phyloP scores from a whole-genome alignment of 352 stramenopile species.

The Globisporangium mamillatum region DNA sequence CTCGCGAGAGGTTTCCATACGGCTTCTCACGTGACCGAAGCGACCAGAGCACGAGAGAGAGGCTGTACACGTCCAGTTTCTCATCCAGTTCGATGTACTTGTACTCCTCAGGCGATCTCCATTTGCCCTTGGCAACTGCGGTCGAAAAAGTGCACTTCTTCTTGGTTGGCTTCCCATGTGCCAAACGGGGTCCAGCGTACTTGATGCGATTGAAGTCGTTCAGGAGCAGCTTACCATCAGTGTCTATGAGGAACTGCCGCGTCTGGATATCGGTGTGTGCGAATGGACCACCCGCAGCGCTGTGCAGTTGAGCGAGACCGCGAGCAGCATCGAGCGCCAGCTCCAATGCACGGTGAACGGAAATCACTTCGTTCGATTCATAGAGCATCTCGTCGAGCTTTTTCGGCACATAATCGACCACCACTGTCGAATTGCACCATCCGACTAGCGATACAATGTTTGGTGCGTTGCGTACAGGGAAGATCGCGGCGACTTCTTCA shows the following conservation, averaged over 20 bases:
- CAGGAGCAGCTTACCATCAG: conserved; percentile 46
- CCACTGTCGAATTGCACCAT: conserved; percentile 74
- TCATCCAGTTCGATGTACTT: conserved; percentile 38
- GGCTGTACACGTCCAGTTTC: conserved; percentile 67
- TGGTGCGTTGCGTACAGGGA: conserved; percentile 58
- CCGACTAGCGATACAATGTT: conserved; percentile 73
- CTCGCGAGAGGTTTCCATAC: conserved; percentile 34
- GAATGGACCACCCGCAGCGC: conserved; percentile 57
- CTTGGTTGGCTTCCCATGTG: conserved; percentile 29
- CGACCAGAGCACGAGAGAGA: conserved; percentile 68
- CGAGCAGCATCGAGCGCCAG: conserved; percentile 51
- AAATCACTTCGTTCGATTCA: conserved; percentile 35
- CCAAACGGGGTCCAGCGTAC: conserved; percentile 45
- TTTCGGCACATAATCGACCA: conserved; percentile 70
- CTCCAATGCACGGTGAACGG: conserved; percentile 44
- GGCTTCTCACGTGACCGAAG: conserved; percentile 49
- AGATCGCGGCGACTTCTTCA: conserved; percentile 67
- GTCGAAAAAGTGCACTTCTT: conserved; percentile 65
- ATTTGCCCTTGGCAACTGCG: conserved; percentile 72
- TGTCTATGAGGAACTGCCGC: conserved; percentile 76
- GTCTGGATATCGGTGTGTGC: conserved; percentile 80
- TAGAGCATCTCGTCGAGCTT: conserved; percentile 65
- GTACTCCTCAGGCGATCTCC: conserved; percentile 78
- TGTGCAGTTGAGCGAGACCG: conserved; percentile 67
- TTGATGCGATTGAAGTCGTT: conserved; percentile 87